These are phyloP conservation scores for Rhodocollybia butyracea DNA, from an alignment of 768 basidiomycete species.

Conservation along the genomic window DNA sequence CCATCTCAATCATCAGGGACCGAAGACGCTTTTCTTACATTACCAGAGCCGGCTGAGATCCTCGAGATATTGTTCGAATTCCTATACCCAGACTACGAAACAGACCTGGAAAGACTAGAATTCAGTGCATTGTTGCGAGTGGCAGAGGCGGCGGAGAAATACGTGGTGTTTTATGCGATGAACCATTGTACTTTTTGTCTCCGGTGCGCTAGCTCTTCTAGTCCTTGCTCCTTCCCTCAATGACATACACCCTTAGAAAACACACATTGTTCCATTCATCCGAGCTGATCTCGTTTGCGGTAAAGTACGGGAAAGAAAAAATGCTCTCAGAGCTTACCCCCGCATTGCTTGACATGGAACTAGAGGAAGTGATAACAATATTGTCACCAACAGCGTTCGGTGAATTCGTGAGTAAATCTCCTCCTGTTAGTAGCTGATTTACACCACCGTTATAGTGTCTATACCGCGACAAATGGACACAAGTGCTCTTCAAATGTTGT, in stretches of 20 bases:
- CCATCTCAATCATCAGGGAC: not conserved
- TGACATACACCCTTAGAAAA: not conserved
- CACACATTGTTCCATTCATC: not conserved
- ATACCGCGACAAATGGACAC: not conserved
- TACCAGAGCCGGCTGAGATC: not conserved
- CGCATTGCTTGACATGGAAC: not conserved
- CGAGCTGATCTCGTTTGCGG: not conserved
- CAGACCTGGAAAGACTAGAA: not conserved
- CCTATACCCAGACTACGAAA: constrained; percentile 5
- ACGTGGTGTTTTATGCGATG: constrained; percentile 2
- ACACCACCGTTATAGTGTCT: not conserved
- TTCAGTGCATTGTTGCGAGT: not conserved
- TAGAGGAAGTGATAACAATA: not conserved
- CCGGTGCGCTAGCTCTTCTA: not conserved
- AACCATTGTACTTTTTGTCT: constrained; percentile 1
- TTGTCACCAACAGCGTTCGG: not conserved
- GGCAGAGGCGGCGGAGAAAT: constrained; percentile 4
- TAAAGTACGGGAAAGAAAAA: not conserved
- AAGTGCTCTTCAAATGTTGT: not conserved
- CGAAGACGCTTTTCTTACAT: not conserved
- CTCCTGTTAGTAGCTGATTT: not conserved
- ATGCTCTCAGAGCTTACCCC: constrained; percentile 1
- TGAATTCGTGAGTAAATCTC: not conserved
- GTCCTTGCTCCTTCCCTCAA: not conserved
- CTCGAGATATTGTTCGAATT: constrained; percentile 3